A percentile compares a stretch with the other conserved stretches of the same genome.
phyloP scores from a whole-genome alignment of 1,284 basidiomycete species.

The Malassezia slooffiae region DNA sequence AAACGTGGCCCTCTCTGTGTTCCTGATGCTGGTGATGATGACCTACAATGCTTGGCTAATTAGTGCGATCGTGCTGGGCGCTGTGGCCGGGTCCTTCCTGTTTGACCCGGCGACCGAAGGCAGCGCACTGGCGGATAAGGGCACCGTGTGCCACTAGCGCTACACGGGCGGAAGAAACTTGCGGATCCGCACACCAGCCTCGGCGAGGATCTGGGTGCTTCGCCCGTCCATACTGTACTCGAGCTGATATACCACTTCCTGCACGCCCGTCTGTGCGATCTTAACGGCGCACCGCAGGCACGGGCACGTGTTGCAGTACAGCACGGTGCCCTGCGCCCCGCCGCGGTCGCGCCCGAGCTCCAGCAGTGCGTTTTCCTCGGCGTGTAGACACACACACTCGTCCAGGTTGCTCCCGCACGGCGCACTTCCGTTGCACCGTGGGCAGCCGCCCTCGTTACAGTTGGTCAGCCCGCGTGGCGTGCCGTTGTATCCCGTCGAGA shows the following conservation, averaged over 20 bases:
- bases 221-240: conserved; percentile 59
- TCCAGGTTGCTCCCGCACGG: conserved; percentile 54
- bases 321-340: conserved; percentile 55
- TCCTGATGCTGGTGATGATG: conserved; percentile 34
- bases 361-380: conserved; percentile 92
- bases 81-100: conserved; percentile 4
- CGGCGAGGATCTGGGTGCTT: conserved; percentile 43
- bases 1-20: conserved; percentile 19
- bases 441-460: conserved; percentile 46
- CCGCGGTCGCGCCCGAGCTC: conserved; percentile 67
- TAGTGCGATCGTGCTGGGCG: conserved; percentile 22
- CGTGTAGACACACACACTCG: conserved; percentile 89
- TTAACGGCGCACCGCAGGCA: conserved; percentile 92
- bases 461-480: conserved; percentile 70
- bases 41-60: conserved; percentile 33
- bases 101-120: background rate
- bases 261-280: conserved; percentile 87
- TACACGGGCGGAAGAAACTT: conserved; percentile 18
- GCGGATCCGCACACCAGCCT: conserved; percentile 47
- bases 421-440: conserved; percentile 33
- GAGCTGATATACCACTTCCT: conserved; percentile 86
- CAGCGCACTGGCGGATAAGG: background rate
- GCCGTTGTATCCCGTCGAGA: conserved; percentile 98
- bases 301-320: conserved; percentile 85
- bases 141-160: conserved; percentile 5